Conservation (phyloP, 2,329 filamentous ascomycete species). For the Torrubiellomyces zombiae region DNA sequence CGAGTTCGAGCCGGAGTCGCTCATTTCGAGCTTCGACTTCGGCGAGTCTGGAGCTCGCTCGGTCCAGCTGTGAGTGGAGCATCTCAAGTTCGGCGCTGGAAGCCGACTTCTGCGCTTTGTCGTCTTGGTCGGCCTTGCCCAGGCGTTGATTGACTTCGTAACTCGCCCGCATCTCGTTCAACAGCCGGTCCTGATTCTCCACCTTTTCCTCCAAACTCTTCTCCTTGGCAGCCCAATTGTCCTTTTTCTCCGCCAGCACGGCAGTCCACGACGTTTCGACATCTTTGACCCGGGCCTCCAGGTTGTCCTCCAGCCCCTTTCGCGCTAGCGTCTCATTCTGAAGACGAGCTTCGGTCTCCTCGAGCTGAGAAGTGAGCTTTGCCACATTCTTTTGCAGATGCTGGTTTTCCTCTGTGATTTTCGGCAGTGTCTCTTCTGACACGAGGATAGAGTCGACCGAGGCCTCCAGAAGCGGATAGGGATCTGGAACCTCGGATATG, state of each 20-base stretch:
- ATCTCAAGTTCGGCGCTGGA: constrained; percentile 87
- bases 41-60: constrained; percentile 69
- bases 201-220: constrained; percentile 81
- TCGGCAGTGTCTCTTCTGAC: constrained; percentile 82
- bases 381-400: constrained; percentile 67
- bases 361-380: constrained; percentile 62
- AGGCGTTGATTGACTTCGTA: constrained; percentile 92
- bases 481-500: constrained; percentile 87
- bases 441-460: constrained; percentile 87
- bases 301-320: constrained; percentile 57
- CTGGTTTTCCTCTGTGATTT: constrained; percentile 74
- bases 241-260: constrained; percentile 80
- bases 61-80: constrained; percentile 78
- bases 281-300: constrained; percentile 72
- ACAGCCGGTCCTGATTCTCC: constrained; percentile 77
- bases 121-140: constrained; percentile 45
- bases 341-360: constrained; percentile 66
- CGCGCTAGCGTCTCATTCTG: constrained; percentile 59
- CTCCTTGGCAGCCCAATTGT: constrained; percentile 94
- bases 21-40: constrained; percentile 92
- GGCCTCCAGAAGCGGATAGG: constrained; percentile 88
- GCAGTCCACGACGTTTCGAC: constrained; percentile 81
- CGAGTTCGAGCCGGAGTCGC: constrained; percentile 76
- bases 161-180: constrained; percentile 91
- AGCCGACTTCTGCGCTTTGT: constrained; percentile 46